A percentile compares a stretch with the other conserved stretches of the same genome.
These are phyloP conservation scores for Triticum timopheevii DNA, from an alignment of 176 grass and related monocot genomes.

Conservation along the genomic window DNA sequence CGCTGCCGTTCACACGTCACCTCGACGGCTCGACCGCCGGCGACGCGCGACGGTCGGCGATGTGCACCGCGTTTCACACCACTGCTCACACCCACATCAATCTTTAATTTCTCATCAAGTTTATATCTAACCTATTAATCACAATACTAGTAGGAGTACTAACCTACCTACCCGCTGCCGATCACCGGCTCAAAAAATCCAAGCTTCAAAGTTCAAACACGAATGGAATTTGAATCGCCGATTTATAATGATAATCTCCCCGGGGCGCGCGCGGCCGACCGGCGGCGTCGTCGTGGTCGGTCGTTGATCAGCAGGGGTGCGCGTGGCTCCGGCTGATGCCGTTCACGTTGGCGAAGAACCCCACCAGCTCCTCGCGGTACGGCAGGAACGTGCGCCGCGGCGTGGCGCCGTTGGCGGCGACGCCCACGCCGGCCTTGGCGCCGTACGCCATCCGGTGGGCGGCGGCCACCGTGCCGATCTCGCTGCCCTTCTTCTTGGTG, in stretches of 20 bases:
- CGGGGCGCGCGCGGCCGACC: background rate
- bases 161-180: background rate
- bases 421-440: too few relatives aligned
- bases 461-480: conserved; percentile 28
- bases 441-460: conserved; percentile 48
- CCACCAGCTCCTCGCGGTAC: conserved; percentile 59
- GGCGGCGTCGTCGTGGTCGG: background rate
- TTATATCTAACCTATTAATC: background rate
- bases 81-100: background rate
- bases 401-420: background rate
- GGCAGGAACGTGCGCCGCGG: conserved; percentile 75
- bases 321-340: conserved; percentile 52
- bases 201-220: background rate
- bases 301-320: conserved; percentile 24
- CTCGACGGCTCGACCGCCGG: background rate
- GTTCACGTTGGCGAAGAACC: conserved; percentile 64
- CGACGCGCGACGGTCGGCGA: background rate
- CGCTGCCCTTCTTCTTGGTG: conserved; percentile 1
- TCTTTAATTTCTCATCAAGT: background rate
- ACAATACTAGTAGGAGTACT: background rate
- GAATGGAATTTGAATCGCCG: background rate
- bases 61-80: background rate
- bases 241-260: background rate
- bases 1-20: conserved; percentile 36
- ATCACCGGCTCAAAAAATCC: background rate